Evolutionary conservation across 306 rosid species (phyloP).

Genomic region (Pterocarpus santalinus): DNA sequence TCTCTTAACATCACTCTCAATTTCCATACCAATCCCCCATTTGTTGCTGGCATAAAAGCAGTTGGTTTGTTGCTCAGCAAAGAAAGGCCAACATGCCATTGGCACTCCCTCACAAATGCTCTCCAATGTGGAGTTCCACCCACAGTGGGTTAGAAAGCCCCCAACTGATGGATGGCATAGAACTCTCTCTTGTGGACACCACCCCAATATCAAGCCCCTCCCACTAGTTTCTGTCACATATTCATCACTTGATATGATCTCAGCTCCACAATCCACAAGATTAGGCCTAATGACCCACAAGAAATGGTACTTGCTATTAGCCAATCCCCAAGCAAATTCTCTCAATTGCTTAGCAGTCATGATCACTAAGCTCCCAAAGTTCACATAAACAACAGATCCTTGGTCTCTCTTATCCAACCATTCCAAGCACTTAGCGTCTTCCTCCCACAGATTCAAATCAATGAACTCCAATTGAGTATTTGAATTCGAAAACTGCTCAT

Average conservation of each 20-base stretch:
- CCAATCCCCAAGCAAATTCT: slow-evolving; percentile 58
- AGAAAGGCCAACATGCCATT: slow-evolving; percentile 53
- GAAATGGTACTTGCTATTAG: slow-evolving; percentile 47
- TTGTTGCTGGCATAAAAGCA: slow-evolving; percentile 48
- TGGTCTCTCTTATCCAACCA: slow-evolving; percentile 49
- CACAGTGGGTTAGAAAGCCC: slow-evolving; percentile 53
- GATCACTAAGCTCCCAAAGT: slow-evolving; percentile 55
- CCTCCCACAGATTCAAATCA: slow-evolving; percentile 49
- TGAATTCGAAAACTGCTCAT: slow-evolving; percentile 22
- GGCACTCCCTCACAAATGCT: slow-evolving; percentile 55
- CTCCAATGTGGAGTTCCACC: slow-evolving; percentile 57
- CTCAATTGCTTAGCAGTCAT: slow-evolving; percentile 44
- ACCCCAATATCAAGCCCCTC: slow-evolving; percentile 50
- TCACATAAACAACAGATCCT: slow-evolving; percentile 51
- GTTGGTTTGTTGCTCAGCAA: slow-evolving; percentile 57
- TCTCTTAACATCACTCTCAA: slow-evolving; percentile 48
- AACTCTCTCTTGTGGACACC: slow-evolving; percentile 55
- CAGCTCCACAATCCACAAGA: slow-evolving; percentile 42
- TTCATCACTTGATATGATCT: slow-evolving; percentile 43
- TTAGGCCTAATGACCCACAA: slow-evolving; percentile 54
- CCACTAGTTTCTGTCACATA: slow-evolving; percentile 26
- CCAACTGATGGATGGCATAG: slow-evolving; percentile 45
- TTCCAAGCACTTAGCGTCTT: slow-evolving; percentile 42
- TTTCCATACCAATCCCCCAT: slow-evolving; percentile 57
- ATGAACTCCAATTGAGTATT: slow-evolving; percentile 24